Conservation (phyloP, 2,329 filamentous ascomycete genomes). For the Hymenoscyphus fructigenus region DNA sequence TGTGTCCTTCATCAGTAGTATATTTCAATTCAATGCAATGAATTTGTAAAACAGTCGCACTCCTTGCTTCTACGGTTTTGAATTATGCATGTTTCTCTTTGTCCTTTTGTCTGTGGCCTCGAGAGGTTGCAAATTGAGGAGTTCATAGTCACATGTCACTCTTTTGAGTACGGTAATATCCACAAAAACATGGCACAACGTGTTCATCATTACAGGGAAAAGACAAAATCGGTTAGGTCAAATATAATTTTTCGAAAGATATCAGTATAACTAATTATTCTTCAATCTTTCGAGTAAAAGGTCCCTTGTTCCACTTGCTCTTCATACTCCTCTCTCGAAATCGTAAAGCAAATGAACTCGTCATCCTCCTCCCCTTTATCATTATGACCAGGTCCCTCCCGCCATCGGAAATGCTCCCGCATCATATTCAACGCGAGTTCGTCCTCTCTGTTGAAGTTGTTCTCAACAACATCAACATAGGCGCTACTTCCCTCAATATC, state of each 20-base stretch:
- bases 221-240: no score
- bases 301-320: not conserved
- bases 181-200: no score
- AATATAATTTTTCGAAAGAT: not conserved
- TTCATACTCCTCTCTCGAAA: not conserved
- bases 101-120: no score
- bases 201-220: no score
- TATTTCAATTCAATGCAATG: no score
- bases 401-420: not conserved
- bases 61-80: no score
- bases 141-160: no score
- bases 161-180: no score
- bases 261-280: not conserved
- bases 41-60: no score
- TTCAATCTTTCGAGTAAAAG: not conserved
- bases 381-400: not conserved
- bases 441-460: not conserved
- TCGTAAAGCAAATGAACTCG: not conserved
- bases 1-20: no score
- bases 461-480: not conserved
- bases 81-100: no score
- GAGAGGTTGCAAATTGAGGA: no score
- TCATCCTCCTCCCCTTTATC: not conserved
- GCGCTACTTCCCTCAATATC: not conserved
- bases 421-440: not conserved